Evolutionary conservation across 768 basidiomycete genomes (phyloP), one percentile per base, ranked within the genome.

Genomic region (Calocybe gangraenosa): DNA sequence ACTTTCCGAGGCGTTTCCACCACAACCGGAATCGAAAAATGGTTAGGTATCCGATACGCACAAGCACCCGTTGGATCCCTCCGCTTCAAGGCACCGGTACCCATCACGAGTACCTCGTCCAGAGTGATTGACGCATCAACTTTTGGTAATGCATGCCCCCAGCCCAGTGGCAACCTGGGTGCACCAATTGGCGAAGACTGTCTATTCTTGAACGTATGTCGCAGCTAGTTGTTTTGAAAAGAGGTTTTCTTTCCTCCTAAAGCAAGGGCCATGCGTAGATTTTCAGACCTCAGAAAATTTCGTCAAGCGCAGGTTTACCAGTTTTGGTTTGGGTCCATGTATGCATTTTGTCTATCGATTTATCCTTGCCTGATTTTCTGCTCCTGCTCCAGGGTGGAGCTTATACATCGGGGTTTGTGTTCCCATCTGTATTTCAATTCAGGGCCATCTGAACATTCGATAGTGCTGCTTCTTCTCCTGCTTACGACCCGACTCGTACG

Each of bases 1-100:
- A 67, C 61, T 0, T 79, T 79, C 48, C 70, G 68, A 2, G 79
- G 79, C 7, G 50, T 73, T 3, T 46, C 63, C 7, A 68, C 66
- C 10, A 37, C 62, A 0, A 72, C 73, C 37, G 72, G 70, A 7
- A 71, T 72, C 8, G 75, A 82, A 40, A 66, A 68, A 55, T 85
- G 79, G 73, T 66, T 82, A 10, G 82, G 81, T 2, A 72, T 86
- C 25, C 82, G 75, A 0, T 86, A 67, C 46, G 82, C 79, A 3
- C 61, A 73, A 48, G 68, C 81, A 1, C 83, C 83, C 0, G 51
- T 78, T 0, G 81, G 80, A 1, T 32, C 55, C 6, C 66, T 83
- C 35, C 72, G 82, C 2, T 82, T 85, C 62, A 76, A 74, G 48
- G 71, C 75, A 0, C 80, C 83, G 2, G 64, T 73, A 0, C 57